phyloP scores from a whole-genome alignment of 306 rosid genomes.

The Acacia crassicarpa region DNA sequence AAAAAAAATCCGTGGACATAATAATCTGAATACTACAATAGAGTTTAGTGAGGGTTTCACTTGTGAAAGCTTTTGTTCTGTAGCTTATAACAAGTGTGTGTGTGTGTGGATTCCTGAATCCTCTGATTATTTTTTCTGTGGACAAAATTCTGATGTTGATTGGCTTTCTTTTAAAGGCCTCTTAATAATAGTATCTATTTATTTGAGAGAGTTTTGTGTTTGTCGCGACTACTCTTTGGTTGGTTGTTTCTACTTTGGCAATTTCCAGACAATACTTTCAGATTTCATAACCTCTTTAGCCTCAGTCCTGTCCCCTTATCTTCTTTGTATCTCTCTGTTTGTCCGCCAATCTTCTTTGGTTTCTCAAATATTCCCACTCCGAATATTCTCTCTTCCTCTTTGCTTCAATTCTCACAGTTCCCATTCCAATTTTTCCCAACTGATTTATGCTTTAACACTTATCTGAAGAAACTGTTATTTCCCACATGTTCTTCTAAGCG shows the following conservation, averaged over 20 bases:
- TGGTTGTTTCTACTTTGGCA: background rate
- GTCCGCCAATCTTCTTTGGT: constrained; percentile 3
- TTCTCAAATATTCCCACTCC: background rate
- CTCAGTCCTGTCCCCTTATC: background rate
- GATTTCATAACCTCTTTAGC: constrained; percentile 4
- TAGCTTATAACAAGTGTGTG: background rate
- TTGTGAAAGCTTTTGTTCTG: background rate
- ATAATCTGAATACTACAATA: too few species aligned
- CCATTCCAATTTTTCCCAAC: background rate
- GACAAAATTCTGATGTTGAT: background rate
- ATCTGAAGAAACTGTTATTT: background rate
- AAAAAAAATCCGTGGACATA: background rate
- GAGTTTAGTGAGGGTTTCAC: background rate
- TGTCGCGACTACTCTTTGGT: background rate
- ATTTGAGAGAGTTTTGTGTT: background rate
- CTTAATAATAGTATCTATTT: background rate
- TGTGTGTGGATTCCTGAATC: background rate
- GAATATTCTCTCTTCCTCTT: background rate
- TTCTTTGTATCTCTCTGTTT: background rate
- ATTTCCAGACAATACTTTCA: background rate
- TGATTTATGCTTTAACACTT: background rate
- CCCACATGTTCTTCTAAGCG: background rate
- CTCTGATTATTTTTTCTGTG: background rate
- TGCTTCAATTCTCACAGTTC: background rate
- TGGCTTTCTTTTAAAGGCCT: background rate